phyloP scores from a whole-genome alignment of 306 rosid species.

The Pyrus communis region DNA sequence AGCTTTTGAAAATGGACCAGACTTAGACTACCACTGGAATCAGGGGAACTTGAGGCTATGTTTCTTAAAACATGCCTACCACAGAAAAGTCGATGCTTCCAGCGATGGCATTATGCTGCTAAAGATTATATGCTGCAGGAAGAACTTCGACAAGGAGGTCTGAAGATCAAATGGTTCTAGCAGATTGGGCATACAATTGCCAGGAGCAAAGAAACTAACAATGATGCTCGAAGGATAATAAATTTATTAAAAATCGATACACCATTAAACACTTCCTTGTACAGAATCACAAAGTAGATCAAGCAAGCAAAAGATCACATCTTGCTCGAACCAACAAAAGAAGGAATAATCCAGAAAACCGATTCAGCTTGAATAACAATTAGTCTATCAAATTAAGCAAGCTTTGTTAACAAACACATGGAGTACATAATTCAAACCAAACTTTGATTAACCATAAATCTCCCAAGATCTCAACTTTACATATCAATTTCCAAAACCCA shows the following conservation, averaged over 20 bases:
- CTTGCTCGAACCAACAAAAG: too few relatives aligned
- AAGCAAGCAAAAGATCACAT: too few relatives aligned
- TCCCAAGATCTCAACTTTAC: not conserved
- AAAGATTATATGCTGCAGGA: not conserved
- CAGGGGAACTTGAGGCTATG: conserved; percentile 24
- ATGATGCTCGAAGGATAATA: conserved; percentile 4
- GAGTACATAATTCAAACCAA: not conserved
- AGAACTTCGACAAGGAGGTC: not conserved
- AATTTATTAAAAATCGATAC: too few relatives aligned
- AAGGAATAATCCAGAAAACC: not conserved
- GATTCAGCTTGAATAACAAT: not conserved
- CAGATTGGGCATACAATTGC: not conserved
- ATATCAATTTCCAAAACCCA: not conserved
- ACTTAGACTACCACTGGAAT: conserved; percentile 10
- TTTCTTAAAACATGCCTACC: conserved; percentile 5
- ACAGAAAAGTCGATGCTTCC: not conserved
- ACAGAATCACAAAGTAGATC: not conserved
- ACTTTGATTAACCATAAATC: not conserved
- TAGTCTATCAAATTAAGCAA: too few relatives aligned
- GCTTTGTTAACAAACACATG: not conserved
- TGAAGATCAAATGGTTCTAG: not conserved
- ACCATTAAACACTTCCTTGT: not conserved
- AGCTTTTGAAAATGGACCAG: conserved; percentile 19
- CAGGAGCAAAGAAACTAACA: not conserved
- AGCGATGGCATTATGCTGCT: not conserved